Evolutionary conservation across 352 stramenopile species (phyloP), one percentile per base, ranked within the genome.

Genomic region (Pilasporangium apinafurcum): DNA sequence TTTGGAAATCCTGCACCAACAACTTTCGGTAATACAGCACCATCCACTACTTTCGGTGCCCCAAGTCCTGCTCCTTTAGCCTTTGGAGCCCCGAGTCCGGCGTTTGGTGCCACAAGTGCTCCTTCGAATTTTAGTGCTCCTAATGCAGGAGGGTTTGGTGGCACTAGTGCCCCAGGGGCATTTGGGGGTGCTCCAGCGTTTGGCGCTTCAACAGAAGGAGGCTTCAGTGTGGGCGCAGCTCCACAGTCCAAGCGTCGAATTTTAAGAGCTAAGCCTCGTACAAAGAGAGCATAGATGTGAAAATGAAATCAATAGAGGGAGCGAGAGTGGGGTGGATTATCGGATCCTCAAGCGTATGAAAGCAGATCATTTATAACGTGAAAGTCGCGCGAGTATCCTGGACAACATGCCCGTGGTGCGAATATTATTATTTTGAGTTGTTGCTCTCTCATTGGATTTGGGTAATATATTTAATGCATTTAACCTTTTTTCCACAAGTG

Each of bases 191-290:
- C 51, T 52, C 45, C 43, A 28, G 66, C 50, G 3, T 79, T 77
- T 18, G 54, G 53, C 6, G 63, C 52, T 20, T 48, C 56, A 16
- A 36, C 53, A 20, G 66, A 65, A n/a, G 74, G 71, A 20, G 63
- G 67, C 21, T 93, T 93, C 35, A 82, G 51, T 46, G 74, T 91
- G 53, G 82, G 82, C 6, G 62, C 64, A 7, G 68, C 77, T 35
- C 75, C 62, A 27, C 54, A 73, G 28, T 56, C 66, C 10, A 59
- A 59, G 17, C 70, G 77, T 33, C 77, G 77, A 29, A 87, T 90
- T 44, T 46, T 90, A 37, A 82, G 80, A 44, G 67, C 69, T 26
- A 68, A 72, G 54, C 35, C 57, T 28, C 62, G 62, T 16, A 21
- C 48, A 8, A 72, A 68, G 47, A 50, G 60, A 17, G 26, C 47